Evolutionary conservation across 2,329 filamentous ascomycete genomes (phyloP), one percentile per base, ranked within the genome.

Genomic region (Trichoderma sp.): DNA sequence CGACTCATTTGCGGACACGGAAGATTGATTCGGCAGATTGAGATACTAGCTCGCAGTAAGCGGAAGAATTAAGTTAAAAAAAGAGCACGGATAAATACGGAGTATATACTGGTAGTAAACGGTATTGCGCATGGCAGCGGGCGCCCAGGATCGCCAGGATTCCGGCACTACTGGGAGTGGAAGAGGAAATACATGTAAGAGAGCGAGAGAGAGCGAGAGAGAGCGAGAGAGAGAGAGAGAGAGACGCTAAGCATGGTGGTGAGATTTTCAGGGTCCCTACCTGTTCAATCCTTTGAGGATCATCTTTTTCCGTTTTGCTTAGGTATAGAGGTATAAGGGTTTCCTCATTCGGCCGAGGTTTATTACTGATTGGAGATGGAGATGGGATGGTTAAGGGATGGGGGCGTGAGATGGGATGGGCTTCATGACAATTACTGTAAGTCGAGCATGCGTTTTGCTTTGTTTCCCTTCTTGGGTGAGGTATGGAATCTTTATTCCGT

Each of bases 231-330:
- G 16, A 21, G 49, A 8, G 26, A 43, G 28, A 28, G 59, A 21
- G 16, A 18, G 21, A 14, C 8, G 39, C 39, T 43, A 39, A 39
- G 37, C 16, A 39, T 39, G 37, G 5, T 3, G 18, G 61, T 66
- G 61, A 66, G 61, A 56, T 66, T 66, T 66, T 66, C 61, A 66
- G 61, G 61, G 61, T 66, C 61, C 37, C 16, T 34, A 37, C 18
- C 21, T 34, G 8, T 58, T 34, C n/a, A n/a, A n/a, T n/a, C 18
- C 18, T 37, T 37, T 14, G 11, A 30, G 34, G 32, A 30, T 21
- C n/a, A 11, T 37, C 18, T 24, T 26, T 6, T 30, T 54, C 5
- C 49, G 30, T 30, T 46, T 39, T 43, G 39, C 16, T n/a, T 43
- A 6, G 16, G 5, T 2, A n/a, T 18, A 32, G 30, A 8, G 30